phyloP scores from a whole-genome alignment of 2,329 filamentous ascomycete genomes.

The Podosphaera xanthii region DNA sequence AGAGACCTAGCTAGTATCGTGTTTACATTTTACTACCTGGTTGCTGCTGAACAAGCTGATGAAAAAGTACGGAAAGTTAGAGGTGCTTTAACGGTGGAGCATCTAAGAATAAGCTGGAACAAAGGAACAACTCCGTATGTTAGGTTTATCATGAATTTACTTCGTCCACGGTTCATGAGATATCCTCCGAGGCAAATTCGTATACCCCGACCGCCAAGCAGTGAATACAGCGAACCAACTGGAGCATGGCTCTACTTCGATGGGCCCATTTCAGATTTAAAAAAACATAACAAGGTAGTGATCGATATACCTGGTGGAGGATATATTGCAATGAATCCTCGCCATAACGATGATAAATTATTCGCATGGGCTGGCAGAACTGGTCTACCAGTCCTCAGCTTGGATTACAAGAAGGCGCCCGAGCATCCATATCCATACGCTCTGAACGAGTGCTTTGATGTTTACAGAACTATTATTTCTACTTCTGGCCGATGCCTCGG shows the following conservation, averaged over 20 bases:
- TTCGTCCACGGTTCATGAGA: constrained; percentile 57
- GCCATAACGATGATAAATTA: constrained; percentile 82
- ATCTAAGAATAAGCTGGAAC: constrained; percentile 84
- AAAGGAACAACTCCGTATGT: constrained; percentile 81
- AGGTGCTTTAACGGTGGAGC: constrained; percentile 69
- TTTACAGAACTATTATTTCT: constrained; percentile 51
- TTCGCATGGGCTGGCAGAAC: constrained; percentile 80
- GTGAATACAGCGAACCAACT: constrained; percentile 64
- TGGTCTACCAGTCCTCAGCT: constrained; percentile 66
- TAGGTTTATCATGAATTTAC: constrained; percentile 42
- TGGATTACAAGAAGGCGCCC: constrained; percentile 78
- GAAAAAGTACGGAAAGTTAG: constrained; percentile 89
- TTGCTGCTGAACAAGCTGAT: constrained; percentile 82
- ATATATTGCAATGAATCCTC: constrained; percentile 91
- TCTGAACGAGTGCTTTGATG: constrained; percentile 70
- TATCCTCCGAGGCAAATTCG: constrained; percentile 65
- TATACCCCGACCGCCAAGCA: constrained; percentile 58
- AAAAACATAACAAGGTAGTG: constrained; percentile 54
- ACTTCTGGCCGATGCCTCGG: constrained; percentile 57
- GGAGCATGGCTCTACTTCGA: constrained; percentile 87
- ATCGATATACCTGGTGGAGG: constrained; percentile 85
- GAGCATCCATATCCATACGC: constrained; percentile 72
- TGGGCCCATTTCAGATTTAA: constrained; percentile 56
- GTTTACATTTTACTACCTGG: constrained; percentile 75
- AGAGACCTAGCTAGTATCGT: constrained; percentile 62